Base-by-base conservation (phyloP, 75 land plant genomes). In the Selaginella tamariscina region DNA sequence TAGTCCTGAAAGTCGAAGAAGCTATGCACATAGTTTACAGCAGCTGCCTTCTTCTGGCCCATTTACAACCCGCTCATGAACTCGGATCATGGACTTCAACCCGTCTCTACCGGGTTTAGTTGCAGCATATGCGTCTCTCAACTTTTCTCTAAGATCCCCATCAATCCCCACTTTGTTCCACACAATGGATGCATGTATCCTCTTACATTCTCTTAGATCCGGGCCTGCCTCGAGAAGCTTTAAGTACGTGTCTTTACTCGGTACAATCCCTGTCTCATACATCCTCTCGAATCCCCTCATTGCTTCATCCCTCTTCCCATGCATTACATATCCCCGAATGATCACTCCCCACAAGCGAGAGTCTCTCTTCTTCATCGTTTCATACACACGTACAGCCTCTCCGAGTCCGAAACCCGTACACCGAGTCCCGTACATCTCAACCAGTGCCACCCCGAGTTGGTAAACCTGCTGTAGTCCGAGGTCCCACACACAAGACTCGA, bases 1-100 rank as follows among this genome's bases (percentile, higher is more conserved):
- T 39, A 39, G 49, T 39, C 49, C 49, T 39, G 49, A 15, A 39
- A 39, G 49, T 39, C 49, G 49, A 39, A 39, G 49, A 39, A 39
- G 49, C 49, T 39, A 39, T 5, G 15, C 11, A 39, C 49, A 15
- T 39, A 39, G 49, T 15, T 39, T 15, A 5, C 49, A 5, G 5
- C 49, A 5, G 5, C 49, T 5, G 11, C 11, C 49, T 39, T 39
- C 49, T 39, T 15, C 49, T 15, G 5, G 49, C 15, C 49, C 49
- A 15, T 15, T 15, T 5, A 39, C 11, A 15, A 39, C 15, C 15
- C 49, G 5, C 49, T 39, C 49, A 15, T 39, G 49, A 15, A 39
- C 15, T 15, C 15, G 5, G 11, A 15, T 15, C 49, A 39, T 39
- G 11, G 49, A 5, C 49, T 15, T 39, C 49, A 5, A 15, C 49